Base-by-base conservation (phyloP, 179 eudicot species). In the Dionaea muscipula region DNA sequence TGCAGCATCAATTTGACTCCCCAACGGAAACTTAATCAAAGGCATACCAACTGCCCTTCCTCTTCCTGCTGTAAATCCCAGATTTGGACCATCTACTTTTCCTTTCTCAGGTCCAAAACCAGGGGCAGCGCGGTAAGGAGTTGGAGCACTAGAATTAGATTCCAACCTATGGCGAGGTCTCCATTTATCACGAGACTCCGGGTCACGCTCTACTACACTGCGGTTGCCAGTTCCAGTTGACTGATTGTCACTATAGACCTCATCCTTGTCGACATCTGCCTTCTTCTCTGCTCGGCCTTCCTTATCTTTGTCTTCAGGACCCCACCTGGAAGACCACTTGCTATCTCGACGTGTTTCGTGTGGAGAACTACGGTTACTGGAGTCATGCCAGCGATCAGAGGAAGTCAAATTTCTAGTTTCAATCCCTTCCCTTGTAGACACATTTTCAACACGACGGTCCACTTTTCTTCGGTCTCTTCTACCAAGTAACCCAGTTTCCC, bases 311-410 rank as follows among this genome's bases (percentile, higher is more conserved):
- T 81, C 93, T 19, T 83, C 95, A 31, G 93, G 95, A 37, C 95
- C 97, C 97, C 97, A 89, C 72, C 93, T 72, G 51, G 85, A 75
- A 26, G 93, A 77, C 97, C 97, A 89, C 75, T 89, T 89, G 80
- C 71, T 77, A 67, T 86, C 96, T 66, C 95, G 88, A 43, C 80
- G 68, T 6, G 88, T 14, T 48, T 89, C 95, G 51, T 57, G 76
- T 16, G 63, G 68, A 44, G 93, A 45, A 63, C 54, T 78, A 39
- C 97, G 88, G 59, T 62, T 78, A 54, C 48, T 57, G 22, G 62
- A 61, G 61, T 88, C 94, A 72, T 77, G 68, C 86, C 88, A 81
- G 72, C 83, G 85, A 19, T 88, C 96, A 68, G 81, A 53, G 16
- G 91, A 52, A n/a, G 79, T 72, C 62, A 73, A 56, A 61, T 64